Base-by-base conservation (phyloP, 2,329 filamentous ascomycete species). In the Fusarium hainanense region DNA sequence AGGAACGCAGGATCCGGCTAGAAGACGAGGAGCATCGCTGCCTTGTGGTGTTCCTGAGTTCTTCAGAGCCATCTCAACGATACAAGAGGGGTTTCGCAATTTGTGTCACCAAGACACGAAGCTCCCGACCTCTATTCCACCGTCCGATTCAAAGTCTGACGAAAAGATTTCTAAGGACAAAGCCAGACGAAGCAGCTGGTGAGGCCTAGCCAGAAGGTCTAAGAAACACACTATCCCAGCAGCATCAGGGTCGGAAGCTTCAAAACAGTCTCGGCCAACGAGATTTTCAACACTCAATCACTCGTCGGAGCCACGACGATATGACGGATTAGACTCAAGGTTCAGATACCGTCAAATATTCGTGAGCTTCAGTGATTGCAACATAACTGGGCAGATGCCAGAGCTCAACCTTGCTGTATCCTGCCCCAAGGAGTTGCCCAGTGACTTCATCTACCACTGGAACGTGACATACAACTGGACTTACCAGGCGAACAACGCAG, bases 1-100 rank as follows among this genome's bases (percentile, higher is more conserved):
- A 71, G 44, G 11, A 9, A 43, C 5, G 6, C 14, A 18, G 11
- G 20, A 40, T 7, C 8, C 20, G 51, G 68, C 51, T 54, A 40
- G 51, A 65, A 65, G 58, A 50, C 27, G 25, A 8, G 50, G n/a
- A 44, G 6, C 20, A 2, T 3, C 14, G 12, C 16, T 28, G 13
- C 43, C 20, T 13, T 28, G 28, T 16, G 23, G 13, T 20, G 25
- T 41, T 12, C 42, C 32, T 10, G n/a, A 47, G 12, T 56, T 37
- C 64, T 58, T 54, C 68, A 58, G 55, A 66, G 68, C 59, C 59
- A 69, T 14, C 28, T 41, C 30, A 32, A 32, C 10, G 10, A 27
- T 20, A 34, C 37, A 41, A 25, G 27, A 21, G 30, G 25, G 9
- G 18, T 44, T 28, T 25, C n/a, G 16, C 41, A 28, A 25, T 27